phyloP scores from a whole-genome alignment of 345 rosid species.

The Abelmoschus esculentus region DNA sequence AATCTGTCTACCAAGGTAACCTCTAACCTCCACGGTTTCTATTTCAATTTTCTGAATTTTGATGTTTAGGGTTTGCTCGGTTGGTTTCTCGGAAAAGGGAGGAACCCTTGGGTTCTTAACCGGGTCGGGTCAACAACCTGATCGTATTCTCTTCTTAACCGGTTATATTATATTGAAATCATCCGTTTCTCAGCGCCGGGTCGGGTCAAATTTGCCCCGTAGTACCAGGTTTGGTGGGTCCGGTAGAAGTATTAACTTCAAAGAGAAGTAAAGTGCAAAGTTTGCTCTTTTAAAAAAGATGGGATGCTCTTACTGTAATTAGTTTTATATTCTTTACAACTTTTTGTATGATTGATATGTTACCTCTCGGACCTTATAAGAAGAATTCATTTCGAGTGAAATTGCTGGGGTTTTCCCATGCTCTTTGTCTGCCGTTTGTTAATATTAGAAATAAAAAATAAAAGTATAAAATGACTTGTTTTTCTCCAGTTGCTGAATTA shows the following conservation, averaged over 20 bases:
- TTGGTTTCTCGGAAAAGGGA: background rate
- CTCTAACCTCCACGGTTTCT: background rate
- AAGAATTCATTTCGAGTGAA: background rate
- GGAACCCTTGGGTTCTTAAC: background rate
- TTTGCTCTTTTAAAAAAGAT: background rate
- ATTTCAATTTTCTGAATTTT: background rate
- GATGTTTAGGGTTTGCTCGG: background rate
- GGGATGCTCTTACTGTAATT: background rate
- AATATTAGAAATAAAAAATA: background rate
- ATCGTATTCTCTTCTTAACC: background rate
- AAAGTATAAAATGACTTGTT: background rate
- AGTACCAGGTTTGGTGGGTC: too few species aligned
- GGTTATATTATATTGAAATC: too few species aligned
- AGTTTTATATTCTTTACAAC: background rate
- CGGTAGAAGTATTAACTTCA: background rate
- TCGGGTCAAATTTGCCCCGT: background rate
- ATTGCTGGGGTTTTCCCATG: background rate
- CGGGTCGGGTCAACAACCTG: background rate
- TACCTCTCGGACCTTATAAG: background rate
- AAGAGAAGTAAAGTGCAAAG: background rate
- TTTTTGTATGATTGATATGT: background rate
- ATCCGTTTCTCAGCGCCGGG: background rate
- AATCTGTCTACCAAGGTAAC: slow-evolving; percentile 73
- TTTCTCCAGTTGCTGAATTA: background rate
- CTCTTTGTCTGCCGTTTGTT: background rate